Evolutionary conservation across 2,329 filamentous ascomycete genomes (phyloP), one percentile per base, ranked within the genome.

Genomic region (Acephala macrosclerotiorum): DNA sequence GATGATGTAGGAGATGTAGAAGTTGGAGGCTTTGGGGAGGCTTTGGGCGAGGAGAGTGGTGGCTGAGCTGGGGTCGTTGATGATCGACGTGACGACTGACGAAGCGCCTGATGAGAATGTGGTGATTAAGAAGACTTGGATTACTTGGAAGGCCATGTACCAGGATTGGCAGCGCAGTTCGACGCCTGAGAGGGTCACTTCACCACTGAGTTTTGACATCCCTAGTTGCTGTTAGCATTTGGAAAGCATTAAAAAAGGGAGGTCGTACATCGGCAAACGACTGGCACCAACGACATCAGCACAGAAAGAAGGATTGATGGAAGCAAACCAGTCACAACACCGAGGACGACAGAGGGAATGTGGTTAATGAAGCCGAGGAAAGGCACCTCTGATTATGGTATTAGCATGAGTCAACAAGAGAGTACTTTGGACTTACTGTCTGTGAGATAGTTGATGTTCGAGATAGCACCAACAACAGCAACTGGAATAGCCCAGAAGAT

Each of bases 1-100:
- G 47, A 98, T 88, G 71, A 98, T 96, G 79, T 97, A 99, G 0
- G 91, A 93, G 29, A 98, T 90, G 79, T 97, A 99, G 76, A 97
- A 96, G 79, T 97, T 98, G 64, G 93, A 94, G 0, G 94, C 89
- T 66, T 88, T 89, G 16, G 96, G 96, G 4, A 99, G 83, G 68
- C 92, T 91, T 38, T 84, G 74, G 0, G 94, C 90, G 6, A 97
- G 83, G 47, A 96, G 79, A 0, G 78, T 81, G 0, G 92, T 88
- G 2, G 88, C 86, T 0, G 79, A 80, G 4, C 80, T 75, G 0
- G 94, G 93, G 3, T 93, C 71, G 0, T 87, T 53, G 16, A 89
- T 81, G 59, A 96, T 89, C 29, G 88, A 73, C 12, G 85, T 80
- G 0, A 88, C 85, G 0, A 92, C 89, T 5, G 90, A 86, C 2